Conservation (phyloP, 1,284 basidiomycete genomes). For the Xerocomus nothofagi region DNA sequence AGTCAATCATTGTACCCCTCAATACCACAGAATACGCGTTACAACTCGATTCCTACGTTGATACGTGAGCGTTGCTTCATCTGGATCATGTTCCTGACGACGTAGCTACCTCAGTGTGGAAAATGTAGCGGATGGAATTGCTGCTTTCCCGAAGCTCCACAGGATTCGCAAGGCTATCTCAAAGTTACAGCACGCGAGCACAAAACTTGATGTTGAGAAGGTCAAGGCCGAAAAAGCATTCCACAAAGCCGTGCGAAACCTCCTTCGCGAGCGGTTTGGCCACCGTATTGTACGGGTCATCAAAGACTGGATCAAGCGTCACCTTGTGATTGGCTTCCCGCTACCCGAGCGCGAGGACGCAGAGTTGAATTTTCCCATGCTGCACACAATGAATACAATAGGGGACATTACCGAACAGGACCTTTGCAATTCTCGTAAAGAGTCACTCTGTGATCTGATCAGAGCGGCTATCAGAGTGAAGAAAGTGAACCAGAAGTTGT, state of each 20-base stretch:
- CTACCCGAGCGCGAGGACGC: slow-evolving; percentile 13
- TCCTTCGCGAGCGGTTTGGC: slow-evolving; percentile 3
- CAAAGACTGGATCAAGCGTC: slow-evolving; percentile 34
- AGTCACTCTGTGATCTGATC: slow-evolving; percentile 43
- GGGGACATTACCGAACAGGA: neutral
- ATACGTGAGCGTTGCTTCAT: slow-evolving; percentile 41
- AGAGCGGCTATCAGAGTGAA: slow-evolving; percentile 64
- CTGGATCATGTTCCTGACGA: neutral
- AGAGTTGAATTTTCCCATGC: slow-evolving; percentile 14
- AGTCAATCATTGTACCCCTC: slow-evolving; percentile 63
- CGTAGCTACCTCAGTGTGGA: slow-evolving; percentile 44
- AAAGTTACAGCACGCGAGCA: slow-evolving; percentile 52
- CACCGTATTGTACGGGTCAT: slow-evolving; percentile 6
- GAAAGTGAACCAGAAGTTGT: slow-evolving; percentile 69
- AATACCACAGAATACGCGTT: slow-evolving; percentile 77
- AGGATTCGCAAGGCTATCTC: slow-evolving; percentile 50
- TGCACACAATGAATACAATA: neutral
- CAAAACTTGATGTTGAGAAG: slow-evolving; percentile 53
- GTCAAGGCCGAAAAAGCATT: slow-evolving; percentile 38
- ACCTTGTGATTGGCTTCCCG: slow-evolving; percentile 15
- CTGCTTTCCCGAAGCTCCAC: slow-evolving; percentile 44
- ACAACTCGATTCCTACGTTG: slow-evolving; percentile 62
- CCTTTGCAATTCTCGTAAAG: slow-evolving; percentile 8
- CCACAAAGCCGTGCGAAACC: slow-evolving; percentile 35
- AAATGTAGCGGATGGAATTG: slow-evolving; percentile 35